Conservation (phyloP, 2,329 filamentous ascomycete genomes). For the Trichophyton equinum region DNA sequence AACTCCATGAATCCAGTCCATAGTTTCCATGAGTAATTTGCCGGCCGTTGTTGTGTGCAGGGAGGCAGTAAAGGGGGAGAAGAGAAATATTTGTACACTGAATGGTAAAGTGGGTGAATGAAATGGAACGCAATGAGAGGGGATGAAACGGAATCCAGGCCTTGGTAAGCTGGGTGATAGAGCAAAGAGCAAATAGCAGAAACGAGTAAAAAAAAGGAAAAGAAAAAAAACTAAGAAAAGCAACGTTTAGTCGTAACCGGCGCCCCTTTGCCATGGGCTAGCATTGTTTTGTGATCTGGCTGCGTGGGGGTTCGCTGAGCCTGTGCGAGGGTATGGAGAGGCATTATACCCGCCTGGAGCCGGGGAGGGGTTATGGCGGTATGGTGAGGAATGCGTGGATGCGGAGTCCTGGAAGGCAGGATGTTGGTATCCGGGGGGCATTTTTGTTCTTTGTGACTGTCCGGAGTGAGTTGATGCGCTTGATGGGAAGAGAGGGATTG, state of each 20-base stretch:
- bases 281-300: conserved; percentile 41
- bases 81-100: neutral
- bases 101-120: neutral
- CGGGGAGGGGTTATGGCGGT: conserved; percentile 22
- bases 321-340: conserved; percentile 22
- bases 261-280: conserved; percentile 54
- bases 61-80: neutral
- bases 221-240: neutral
- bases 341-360: conserved; percentile 23
- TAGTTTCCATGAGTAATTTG: neutral
- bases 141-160: too few species aligned
- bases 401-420: conserved; percentile 12
- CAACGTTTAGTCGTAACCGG: conserved; percentile 42
- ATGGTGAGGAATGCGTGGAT: conserved; percentile 12
- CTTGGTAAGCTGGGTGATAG: too few species aligned
- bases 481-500: conserved; percentile 37
- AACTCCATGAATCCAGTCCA: conserved; percentile 5
- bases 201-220: neutral
- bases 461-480: conserved; percentile 29
- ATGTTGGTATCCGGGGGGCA: conserved; percentile 28
- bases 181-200: neutral
- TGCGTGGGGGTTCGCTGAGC: conserved; percentile 19
- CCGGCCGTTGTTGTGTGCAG: neutral
- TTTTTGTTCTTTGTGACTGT: conserved; percentile 4
- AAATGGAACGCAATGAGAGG: too few species aligned